phyloP scores from a whole-genome alignment of 305 asterid genomes.

The Rubia tinctorum region DNA sequence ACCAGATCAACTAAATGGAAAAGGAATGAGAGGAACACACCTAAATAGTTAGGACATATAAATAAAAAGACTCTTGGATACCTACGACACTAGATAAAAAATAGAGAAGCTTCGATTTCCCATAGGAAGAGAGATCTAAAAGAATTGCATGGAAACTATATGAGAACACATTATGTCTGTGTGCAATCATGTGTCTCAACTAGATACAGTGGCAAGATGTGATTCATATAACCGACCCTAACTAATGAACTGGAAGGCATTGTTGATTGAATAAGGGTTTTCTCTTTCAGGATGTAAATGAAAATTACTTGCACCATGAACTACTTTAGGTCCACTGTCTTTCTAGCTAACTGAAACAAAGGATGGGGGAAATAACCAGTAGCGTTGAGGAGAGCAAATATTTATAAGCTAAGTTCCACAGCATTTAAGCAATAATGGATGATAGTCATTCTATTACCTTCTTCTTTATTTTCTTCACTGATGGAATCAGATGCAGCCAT shows the following conservation, averaged over 20 bases:
- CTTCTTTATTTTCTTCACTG: background rate
- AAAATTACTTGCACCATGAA: background rate
- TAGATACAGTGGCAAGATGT: background rate
- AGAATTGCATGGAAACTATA: background rate
- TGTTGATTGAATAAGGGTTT: background rate
- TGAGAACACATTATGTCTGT: background rate
- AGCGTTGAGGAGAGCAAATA: background rate
- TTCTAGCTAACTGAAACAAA: background rate
- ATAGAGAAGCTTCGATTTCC: background rate
- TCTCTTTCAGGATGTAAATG: background rate
- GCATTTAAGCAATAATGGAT: background rate
- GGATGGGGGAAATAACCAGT: background rate
- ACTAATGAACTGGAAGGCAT: no score
- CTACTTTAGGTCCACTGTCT: background rate
- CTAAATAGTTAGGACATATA: background rate
- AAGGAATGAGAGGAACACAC: background rate
- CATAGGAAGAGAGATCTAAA: background rate
- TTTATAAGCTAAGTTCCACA: background rate
- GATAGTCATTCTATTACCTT: background rate
- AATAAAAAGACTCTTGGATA: background rate
- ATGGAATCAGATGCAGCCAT: background rate
- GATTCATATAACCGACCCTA: background rate
- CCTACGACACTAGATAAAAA: background rate
- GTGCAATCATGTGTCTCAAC: background rate
- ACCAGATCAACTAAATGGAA: background rate